A percentile compares a stretch with the other conserved stretches of the same genome.
phyloP scores from a whole-genome alignment of 257 asterid genomes.

The Anisodus acutangulus region DNA sequence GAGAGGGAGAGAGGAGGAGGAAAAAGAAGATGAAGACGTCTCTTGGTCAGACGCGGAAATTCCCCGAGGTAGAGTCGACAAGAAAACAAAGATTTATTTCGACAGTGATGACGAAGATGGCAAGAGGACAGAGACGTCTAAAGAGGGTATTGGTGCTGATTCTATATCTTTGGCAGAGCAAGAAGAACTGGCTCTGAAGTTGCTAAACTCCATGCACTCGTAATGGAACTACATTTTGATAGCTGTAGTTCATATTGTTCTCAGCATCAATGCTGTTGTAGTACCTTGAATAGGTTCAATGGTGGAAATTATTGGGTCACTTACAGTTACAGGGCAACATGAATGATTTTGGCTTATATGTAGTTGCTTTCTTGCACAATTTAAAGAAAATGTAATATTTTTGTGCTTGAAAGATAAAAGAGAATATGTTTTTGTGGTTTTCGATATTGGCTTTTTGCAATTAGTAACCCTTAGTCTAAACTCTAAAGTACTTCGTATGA shows the following conservation, averaged over 20 bases:
- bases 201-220: constrained; percentile 77
- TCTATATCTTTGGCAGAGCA: constrained; percentile 73
- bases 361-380: constrained; percentile 3
- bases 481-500: too few species aligned
- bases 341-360: neutral
- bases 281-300: constrained; percentile 11
- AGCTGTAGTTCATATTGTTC: neutral
- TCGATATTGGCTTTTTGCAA: neutral
- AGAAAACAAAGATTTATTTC: constrained; percentile 62
- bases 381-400: neutral
- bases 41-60: constrained; percentile 53
- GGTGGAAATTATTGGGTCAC: neutral
- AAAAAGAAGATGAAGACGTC: constrained; percentile 43
- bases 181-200: constrained; percentile 83
- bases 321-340: neutral
- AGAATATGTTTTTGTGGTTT: neutral
- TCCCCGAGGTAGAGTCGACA: constrained; percentile 33
- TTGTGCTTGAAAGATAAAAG: constrained; percentile 1
- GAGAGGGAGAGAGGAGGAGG: constrained; percentile 58
- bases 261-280: constrained; percentile 12
- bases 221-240: constrained; percentile 33
- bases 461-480: too few species aligned
- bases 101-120: constrained; percentile 60
- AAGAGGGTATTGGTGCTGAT: constrained; percentile 31
- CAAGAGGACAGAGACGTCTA: constrained; percentile 32